phyloP scores from a whole-genome alignment of 1,284 basidiomycete species.

The Stygiomarasmius scandens region DNA sequence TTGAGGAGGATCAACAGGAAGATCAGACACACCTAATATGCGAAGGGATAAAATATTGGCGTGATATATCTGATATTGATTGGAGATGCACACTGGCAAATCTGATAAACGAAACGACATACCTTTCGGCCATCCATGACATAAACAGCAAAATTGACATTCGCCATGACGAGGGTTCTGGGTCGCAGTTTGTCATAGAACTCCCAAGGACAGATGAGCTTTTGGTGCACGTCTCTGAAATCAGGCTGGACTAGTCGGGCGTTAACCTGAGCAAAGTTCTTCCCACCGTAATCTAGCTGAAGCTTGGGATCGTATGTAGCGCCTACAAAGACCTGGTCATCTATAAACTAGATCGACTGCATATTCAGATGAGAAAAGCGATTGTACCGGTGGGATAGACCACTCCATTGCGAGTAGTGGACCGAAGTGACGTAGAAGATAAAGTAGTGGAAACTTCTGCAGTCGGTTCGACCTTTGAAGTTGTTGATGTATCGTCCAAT shows the following conservation, averaged over 20 bases:
- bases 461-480: too few species aligned
- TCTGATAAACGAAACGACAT: too few species aligned
- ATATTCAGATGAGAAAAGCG: too few species aligned
- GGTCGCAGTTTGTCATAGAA: conserved; percentile 20
- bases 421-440: too few species aligned
- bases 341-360: not conserved
- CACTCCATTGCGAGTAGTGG: too few species aligned
- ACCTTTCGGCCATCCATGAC: conserved; percentile 6
- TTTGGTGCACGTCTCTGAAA: conserved; percentile 20
- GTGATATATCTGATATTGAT: not conserved
- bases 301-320: conserved; percentile 19
- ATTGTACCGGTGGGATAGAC: too few species aligned
- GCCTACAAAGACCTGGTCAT: conserved; percentile 5
- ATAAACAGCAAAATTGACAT: conserved; percentile 8
- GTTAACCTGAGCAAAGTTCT: conserved; percentile 14
- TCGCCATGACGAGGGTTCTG: conserved; percentile 26
- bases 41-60: not conserved
- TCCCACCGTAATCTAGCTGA: conserved; percentile 20
- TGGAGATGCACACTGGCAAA: too few species aligned
- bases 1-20: too few species aligned
- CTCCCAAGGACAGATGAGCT: conserved; percentile 24
- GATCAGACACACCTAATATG: too few species aligned
- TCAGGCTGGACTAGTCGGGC: conserved; percentile 25
- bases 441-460: too few species aligned
- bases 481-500: too few species aligned